phyloP scores from a whole-genome alignment of 129 eudicot genomes.

The Logfia minima region DNA sequence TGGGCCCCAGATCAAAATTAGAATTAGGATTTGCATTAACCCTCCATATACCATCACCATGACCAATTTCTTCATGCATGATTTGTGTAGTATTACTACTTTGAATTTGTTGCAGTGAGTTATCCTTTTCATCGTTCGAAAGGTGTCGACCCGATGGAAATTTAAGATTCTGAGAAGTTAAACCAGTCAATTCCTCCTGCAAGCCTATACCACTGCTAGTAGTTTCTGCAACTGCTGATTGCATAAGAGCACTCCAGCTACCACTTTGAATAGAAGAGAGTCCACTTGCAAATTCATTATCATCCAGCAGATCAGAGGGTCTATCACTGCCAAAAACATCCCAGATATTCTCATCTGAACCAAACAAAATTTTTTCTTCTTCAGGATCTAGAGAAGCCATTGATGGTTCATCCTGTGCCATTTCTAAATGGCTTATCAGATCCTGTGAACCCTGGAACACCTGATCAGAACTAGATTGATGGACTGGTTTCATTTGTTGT shows the following conservation, averaged over 20 bases:
- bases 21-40: conserved; percentile 1
- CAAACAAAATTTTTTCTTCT: conserved; percentile 84
- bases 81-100: neutral
- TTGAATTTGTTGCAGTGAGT: neutral
- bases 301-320: conserved; percentile 43
- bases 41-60: conserved; percentile 17
- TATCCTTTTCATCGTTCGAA: neutral
- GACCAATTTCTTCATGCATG: neutral
- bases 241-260: conserved; percentile 98
- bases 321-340: conserved; percentile 74
- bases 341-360: conserved; percentile 83
- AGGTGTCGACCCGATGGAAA: neutral
- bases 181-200: conserved; percentile 63
- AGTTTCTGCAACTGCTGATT: conserved; percentile 92
- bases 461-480: conserved; percentile 19
- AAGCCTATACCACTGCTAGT: conserved; percentile 50
- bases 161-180: conserved; percentile 42
- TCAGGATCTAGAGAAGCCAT: conserved; percentile 65
- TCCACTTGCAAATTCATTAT: conserved; percentile 44
- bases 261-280: conserved; percentile 81
- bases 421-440: conserved; percentile 21
- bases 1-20: neutral
- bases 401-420: conserved; percentile 37
- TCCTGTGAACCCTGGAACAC: conserved; percentile 5
- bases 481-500: conserved; percentile 41